Conservation (phyloP, 257 asterid species). For the Cordia subcordata region DNA sequence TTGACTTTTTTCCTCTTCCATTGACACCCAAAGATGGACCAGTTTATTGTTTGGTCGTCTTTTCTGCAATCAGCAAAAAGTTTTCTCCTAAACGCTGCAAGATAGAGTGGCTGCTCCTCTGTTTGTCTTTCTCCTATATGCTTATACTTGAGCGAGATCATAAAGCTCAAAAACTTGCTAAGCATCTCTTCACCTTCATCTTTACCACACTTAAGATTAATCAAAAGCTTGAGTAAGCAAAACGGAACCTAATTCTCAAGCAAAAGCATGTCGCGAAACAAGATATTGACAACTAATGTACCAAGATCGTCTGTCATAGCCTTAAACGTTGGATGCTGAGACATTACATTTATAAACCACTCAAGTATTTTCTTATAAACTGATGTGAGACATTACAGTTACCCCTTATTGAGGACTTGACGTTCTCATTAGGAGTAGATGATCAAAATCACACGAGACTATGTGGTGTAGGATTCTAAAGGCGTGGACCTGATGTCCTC, state of each 20-base stretch:
- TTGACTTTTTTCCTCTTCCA: background rate
- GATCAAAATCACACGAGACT: no score
- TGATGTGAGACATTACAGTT: no score
- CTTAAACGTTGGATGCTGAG: no score
- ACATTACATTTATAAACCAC: no score
- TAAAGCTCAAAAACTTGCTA: background rate
- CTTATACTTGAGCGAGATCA: background rate
- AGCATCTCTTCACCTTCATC: background rate
- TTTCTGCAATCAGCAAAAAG: no score
- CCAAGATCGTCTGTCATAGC: slow-evolving; percentile 11
- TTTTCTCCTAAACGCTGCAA: background rate
- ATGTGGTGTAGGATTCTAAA: no score
- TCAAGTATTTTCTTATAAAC: no score
- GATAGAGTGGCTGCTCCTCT: background rate
- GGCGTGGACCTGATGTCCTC: no score
- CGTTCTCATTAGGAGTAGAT: no score
- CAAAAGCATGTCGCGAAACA: slow-evolving; percentile 7
- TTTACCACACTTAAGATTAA: background rate
- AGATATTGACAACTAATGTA: accelerated
- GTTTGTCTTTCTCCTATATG: background rate
- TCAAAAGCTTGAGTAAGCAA: slow-evolving; percentile 2
- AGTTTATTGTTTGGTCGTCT: background rate
- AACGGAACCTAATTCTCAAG: slow-evolving; percentile 31
- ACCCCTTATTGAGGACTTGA: no score
- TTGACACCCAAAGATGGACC: background rate